These are phyloP conservation scores for Adansonia digitata DNA, from an alignment of 345 rosid species.

Conservation along the genomic window DNA sequence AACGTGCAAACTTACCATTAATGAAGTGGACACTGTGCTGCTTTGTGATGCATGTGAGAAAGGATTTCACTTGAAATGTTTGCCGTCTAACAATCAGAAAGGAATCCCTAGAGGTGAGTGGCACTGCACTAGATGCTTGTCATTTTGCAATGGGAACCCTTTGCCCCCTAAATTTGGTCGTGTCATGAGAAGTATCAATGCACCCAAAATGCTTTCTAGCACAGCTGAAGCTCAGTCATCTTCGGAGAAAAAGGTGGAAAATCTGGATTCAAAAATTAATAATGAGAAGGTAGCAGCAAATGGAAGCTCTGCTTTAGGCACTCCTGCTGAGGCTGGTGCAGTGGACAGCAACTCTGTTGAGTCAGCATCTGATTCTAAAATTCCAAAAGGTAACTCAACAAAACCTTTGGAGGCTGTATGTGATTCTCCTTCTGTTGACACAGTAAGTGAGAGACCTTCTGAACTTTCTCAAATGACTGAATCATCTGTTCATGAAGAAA, in stretches of 20 bases:
- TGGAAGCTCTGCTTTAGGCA: constrained; percentile 32
- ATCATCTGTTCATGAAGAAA: constrained; percentile 17
- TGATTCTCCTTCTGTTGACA: constrained; percentile 21
- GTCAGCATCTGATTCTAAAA: constrained; percentile 27
- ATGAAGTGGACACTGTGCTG: constrained; percentile 72
- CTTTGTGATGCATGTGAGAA: constrained; percentile 93
- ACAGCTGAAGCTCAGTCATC: constrained; percentile 40
- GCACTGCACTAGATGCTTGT: constrained; percentile 80
- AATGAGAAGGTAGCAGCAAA: constrained; percentile 39
- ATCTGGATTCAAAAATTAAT: constrained; percentile 34
- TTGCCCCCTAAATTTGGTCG: constrained; percentile 88
- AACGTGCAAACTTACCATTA: constrained; percentile 53
- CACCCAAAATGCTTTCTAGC: constrained; percentile 48
- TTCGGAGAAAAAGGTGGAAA: constrained; percentile 47
- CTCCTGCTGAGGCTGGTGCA: constrained; percentile 28
- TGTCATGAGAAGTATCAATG: constrained; percentile 28
- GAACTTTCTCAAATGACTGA: constrained; percentile 24
- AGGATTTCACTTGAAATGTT: constrained; percentile 84
- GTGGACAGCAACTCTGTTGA: constrained; percentile 16
- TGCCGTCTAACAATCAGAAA: constrained; percentile 53
- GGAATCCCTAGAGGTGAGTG: constrained; percentile 83
- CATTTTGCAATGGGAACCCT: constrained; percentile 69
- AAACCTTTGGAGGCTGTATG: constrained; percentile 16
- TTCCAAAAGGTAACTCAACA: constrained; percentile 16
- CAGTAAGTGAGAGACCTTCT: constrained; percentile 20